These are phyloP conservation scores for Prillingera fragicola DNA, from an alignment of 1,284 basidiomycete species.

Conservation along the genomic window DNA sequence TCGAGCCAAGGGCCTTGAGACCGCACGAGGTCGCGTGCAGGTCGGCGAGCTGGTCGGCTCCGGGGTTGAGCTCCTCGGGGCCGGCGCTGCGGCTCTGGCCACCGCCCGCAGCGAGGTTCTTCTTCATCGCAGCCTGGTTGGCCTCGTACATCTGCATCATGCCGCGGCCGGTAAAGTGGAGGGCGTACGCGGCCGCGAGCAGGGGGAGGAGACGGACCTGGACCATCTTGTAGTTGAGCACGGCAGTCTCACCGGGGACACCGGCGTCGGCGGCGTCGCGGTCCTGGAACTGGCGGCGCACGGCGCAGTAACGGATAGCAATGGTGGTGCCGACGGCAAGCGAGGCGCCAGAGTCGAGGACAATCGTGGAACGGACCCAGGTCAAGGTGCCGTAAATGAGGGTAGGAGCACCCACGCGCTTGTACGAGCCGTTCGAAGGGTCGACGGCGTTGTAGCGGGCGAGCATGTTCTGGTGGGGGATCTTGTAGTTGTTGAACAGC, in stretches of 20 bases:
- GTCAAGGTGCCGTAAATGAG: conserved; percentile 57
- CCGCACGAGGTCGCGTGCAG: conserved; percentile 17
- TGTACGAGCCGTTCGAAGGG: conserved; percentile 48
- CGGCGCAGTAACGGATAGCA: conserved; percentile 53
- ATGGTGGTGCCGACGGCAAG: conserved; percentile 56
- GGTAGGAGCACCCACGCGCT: conserved; percentile 51
- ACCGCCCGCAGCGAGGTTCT: conserved; percentile 15
- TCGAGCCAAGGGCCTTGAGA: conserved; percentile 43
- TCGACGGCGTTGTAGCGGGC: conserved; percentile 56
- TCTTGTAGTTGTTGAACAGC: conserved; percentile 55
- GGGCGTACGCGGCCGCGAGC: conserved; percentile 55
- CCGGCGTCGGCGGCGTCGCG: conserved; percentile 47
- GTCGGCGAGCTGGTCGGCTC: conserved; percentile 17
- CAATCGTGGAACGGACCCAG: conserved; percentile 54
- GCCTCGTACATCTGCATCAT: conserved; percentile 47
- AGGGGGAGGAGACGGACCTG: conserved; percentile 56
- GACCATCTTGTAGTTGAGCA: conserved; percentile 58
- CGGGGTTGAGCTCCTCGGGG: conserved; percentile 19
- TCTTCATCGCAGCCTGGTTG: conserved; percentile 21
- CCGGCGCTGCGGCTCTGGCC: conserved; percentile 13
- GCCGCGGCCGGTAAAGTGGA: conserved; percentile 53
- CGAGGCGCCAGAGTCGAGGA: conserved; percentile 53
- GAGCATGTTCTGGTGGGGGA: conserved; percentile 56
- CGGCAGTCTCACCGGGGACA: conserved; percentile 50
- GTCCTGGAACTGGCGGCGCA: conserved; percentile 53